Evolutionary conservation across 139 green algal genomes (phyloP), one percentile per base, ranked within the genome.

Genomic region (Trebouxia sp.): DNA sequence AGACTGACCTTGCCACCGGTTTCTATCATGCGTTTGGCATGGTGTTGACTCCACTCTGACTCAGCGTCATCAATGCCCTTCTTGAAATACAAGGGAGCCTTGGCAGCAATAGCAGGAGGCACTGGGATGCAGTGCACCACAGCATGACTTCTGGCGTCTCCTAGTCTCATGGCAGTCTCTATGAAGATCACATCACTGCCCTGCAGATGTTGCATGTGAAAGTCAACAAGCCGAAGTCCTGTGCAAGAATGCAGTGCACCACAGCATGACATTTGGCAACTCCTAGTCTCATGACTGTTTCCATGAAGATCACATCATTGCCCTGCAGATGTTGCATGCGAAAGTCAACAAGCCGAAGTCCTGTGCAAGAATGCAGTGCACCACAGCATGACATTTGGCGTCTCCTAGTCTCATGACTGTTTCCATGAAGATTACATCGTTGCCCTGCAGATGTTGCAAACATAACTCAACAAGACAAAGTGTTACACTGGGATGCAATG

Each of bases 21-120:
- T 45, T 97, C 91, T 20, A 98, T 97, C 30, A 93, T 82, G 17
- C 87, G 86, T 87, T 99, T 99, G 82, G 91, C 91, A 75, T 95
- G 83, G 84, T 99, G 96, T 84, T 93, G 88, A 55, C 88, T 92
- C 96, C 96, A 99, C 85, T 99, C 96, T 32, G 58, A 87, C 86
- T 96, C 93, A 7, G 93, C 90, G 67, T 98, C 95, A 65, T 97
- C 90, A 14, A 98, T 89, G 3, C 89, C 96, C 83, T 94, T 91
- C 28, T 91, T 94, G 85, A 94, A 95, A 80, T 91, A 92, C 43
- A 92, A 74, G 1, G 87, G 85, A 14, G 88, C 89, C 39, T 90
- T 91, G 70, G 35, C 74, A 50, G 70, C 70, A 8, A 86, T 62
- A 6, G 80, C 77, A 11, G 74, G 39, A 12, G 85, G 72, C 43